phyloP scores from a whole-genome alignment of 495 filamentous ascomycete species.

The Annulohypoxylon moriforme region DNA sequence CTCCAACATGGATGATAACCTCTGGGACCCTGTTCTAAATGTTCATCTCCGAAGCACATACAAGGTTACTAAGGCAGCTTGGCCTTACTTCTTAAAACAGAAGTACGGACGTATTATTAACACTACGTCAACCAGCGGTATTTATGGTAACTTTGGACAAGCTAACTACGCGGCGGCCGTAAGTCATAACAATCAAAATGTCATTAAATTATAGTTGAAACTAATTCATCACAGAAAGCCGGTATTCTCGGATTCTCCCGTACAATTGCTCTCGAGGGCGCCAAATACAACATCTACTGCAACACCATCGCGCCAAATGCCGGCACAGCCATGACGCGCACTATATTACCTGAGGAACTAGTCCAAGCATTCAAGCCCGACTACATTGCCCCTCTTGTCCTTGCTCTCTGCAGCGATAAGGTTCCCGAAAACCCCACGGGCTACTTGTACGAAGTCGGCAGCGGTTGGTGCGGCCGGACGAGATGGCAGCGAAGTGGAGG shows the following conservation, averaged over 20 bases:
- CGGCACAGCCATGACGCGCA: slow-evolving; percentile 94
- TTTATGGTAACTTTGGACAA: slow-evolving; percentile 99
- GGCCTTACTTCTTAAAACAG: slow-evolving; percentile 98
- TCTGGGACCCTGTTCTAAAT: slow-evolving; percentile 92
- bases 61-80: slow-evolving; percentile 96
- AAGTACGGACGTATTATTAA: slow-evolving; percentile 98
- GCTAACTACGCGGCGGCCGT: slow-evolving; percentile 96
- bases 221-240: slow-evolving; percentile 69
- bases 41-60: slow-evolving; percentile 96
- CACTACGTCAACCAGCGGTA: slow-evolving; percentile 95
- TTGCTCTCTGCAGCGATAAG: slow-evolving; percentile 88
- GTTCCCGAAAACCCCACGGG: slow-evolving; percentile 85
- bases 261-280: slow-evolving; percentile 90
- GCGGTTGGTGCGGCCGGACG: slow-evolving; percentile 91
- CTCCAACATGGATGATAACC: slow-evolving; percentile 93
- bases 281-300: slow-evolving; percentile 97
- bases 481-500: slow-evolving; percentile 96
- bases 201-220: slow-evolving; percentile 7
- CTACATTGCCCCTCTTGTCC: slow-evolving; percentile 94
- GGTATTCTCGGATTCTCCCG: slow-evolving; percentile 96
- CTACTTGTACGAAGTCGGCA: slow-evolving; percentile 94
- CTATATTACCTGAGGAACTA: slow-evolving; percentile 96
- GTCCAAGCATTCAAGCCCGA: slow-evolving; percentile 99
- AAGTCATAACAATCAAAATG: slow-evolving; percentile 47
- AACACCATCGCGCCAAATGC: slow-evolving; percentile 99